These are phyloP conservation scores for Colletotrichum liaoningense DNA, from an alignment of 2,329 filamentous ascomycete species.

Conservation along the genomic window DNA sequence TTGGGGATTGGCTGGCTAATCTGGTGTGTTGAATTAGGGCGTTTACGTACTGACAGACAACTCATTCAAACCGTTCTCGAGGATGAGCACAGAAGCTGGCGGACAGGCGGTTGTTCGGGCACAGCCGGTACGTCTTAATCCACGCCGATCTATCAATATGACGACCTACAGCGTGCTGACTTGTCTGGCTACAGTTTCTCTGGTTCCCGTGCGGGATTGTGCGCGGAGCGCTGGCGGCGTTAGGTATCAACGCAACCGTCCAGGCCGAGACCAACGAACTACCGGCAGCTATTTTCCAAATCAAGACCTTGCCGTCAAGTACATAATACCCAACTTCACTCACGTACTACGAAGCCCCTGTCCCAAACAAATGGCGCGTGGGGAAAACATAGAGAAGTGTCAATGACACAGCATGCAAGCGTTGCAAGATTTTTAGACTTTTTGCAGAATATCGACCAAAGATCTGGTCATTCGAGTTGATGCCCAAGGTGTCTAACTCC, in stretches of 20 bases:
- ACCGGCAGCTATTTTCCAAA: slow-evolving; percentile 92
- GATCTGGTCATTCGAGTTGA: slow-evolving; percentile 12
- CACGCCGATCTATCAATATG: background rate
- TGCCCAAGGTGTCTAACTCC: slow-evolving; percentile 18
- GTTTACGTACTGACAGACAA: slow-evolving; percentile 97
- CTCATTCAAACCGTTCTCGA: slow-evolving; percentile 85
- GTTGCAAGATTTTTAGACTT: background rate
- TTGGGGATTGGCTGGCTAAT: background rate
- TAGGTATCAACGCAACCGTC: slow-evolving; percentile 92
- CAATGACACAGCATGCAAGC: background rate
- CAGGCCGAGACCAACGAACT: slow-evolving; percentile 91
- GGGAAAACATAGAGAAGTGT: too few species aligned
- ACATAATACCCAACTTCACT: slow-evolving; percentile 51
- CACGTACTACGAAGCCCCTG: background rate
- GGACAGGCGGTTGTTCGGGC: slow-evolving; percentile 80
- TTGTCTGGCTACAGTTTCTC: slow-evolving; percentile 71
- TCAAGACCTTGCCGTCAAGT: slow-evolving; percentile 83
- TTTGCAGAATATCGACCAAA: background rate
- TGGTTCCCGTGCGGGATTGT: slow-evolving; percentile 97
- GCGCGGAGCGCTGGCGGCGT: slow-evolving; percentile 87
- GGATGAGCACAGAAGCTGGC: slow-evolving; percentile 87
- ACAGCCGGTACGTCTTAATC: slow-evolving; percentile 74
- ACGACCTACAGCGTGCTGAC: background rate
- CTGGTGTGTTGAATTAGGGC: slow-evolving; percentile 63
- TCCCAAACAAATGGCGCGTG: background rate